Conservation (phyloP, 2,329 filamentous ascomycete species). For the Rhynchosporium secalis region DNA sequence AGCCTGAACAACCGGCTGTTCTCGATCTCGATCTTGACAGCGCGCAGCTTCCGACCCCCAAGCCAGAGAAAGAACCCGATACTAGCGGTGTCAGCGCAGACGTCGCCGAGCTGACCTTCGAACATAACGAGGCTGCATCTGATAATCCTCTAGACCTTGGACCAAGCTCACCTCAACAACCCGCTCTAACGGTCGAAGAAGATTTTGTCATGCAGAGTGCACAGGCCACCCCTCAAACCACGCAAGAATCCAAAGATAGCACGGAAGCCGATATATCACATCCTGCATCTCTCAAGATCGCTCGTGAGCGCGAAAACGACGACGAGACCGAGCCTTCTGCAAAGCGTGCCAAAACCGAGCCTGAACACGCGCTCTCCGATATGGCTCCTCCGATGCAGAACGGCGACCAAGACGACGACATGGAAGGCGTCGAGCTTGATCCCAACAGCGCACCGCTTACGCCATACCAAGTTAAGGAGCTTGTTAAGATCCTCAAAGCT, state of each 20-base stretch:
- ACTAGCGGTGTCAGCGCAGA: conserved; percentile 5
- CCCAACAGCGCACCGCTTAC: conserved; percentile 47
- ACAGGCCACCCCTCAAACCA: background rate
- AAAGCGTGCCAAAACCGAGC: conserved; percentile 78
- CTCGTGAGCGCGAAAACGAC: conserved; percentile 79
- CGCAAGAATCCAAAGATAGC: conserved; percentile 13
- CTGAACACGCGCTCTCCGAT: conserved; percentile 30
- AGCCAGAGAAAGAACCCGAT: conserved; percentile 11
- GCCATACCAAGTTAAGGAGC: conserved; percentile 58
- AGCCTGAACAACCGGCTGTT: conserved; percentile 7
- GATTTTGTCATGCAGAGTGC: background rate
- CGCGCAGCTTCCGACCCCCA: conserved; percentile 14
- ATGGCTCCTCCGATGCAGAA: conserved; percentile 32
- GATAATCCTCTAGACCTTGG: conserved; percentile 6
- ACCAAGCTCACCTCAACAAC: background rate
- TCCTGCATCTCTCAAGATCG: conserved; percentile 54
- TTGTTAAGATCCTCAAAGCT: conserved; percentile 66
- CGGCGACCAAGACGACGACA: conserved; percentile 19
- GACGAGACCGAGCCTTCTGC: conserved; percentile 64
- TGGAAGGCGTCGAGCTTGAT: conserved; percentile 15
- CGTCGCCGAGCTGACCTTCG: conserved; percentile 6
- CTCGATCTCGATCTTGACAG: conserved; percentile 20
- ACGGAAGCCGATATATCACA: conserved; percentile 39
- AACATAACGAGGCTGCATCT: background rate
- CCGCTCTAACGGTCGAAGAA: conserved; percentile 1